Evolutionary conservation across 495 filamentous ascomycete species (phyloP), one percentile per base, ranked within the genome.

Genomic region (Articulospora tetracladia): DNA sequence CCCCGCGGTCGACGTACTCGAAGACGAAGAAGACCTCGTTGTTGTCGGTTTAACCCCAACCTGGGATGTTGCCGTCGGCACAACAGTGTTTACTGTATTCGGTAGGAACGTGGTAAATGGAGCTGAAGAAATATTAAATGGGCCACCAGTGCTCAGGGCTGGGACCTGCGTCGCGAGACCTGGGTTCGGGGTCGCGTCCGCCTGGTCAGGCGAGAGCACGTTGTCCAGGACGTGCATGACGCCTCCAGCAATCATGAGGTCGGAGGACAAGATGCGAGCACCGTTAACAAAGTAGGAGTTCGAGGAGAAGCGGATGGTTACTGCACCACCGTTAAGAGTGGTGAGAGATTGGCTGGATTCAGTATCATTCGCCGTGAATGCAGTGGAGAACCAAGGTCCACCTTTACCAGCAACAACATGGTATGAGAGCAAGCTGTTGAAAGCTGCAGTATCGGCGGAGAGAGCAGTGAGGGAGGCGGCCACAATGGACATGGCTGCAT

Each of bases 181-280:
- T 10, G 53, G 53, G 30, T 52, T 52, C 23, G 59, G 59, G 1
- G n/a, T 52, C 4, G 20, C 59, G 8, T 23, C 41, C 0, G 26
- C 22, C 20, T 50, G 8, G 19, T 51, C 53, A 1, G 59, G 59
- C 32, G 36, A 47, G 17, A 61, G 53, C 28, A 61, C 59, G 17
- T 51, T 52, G 60, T 88, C 82, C 59, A 88, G 78, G 28, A 88
- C 72, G 64, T 89, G 86, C 6, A 88, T 72, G 17, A 91, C 86
- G 57, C 87, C 87, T 41, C 87, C 87, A n/a, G 69, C 72, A 44
- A 86, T 65, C 1, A 90, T 73, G 1, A 90, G 67, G 66, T 90
- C 77, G 1, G 82, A 66, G 34, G 73, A 68, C 13, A 85, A 61
- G n/a, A 89, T 70, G 52, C 75, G 71, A 0, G 85, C 79, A 7